phyloP scores from a whole-genome alignment of 23 red algal species.

The Agarophyton chilense region DNA sequence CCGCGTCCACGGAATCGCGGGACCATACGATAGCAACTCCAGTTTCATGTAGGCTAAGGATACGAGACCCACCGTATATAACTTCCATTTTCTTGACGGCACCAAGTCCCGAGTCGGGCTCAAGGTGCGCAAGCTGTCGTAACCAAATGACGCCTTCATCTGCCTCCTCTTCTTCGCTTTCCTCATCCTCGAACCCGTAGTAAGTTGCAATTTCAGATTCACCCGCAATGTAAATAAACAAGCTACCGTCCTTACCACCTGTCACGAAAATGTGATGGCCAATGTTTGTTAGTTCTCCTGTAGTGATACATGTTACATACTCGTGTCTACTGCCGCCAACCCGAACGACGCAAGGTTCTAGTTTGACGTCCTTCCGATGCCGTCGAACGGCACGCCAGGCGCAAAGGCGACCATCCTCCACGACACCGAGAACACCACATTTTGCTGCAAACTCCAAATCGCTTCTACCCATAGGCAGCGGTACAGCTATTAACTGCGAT shows the following conservation, averaged over 20 bases:
- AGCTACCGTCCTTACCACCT: slow-evolving; percentile 50
- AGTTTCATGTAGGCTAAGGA: slow-evolving; percentile 26
- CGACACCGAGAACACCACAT: slow-evolving; percentile 38
- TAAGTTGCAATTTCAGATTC: slow-evolving; percentile 24
- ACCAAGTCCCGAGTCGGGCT: neutral
- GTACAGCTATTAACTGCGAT: slow-evolving; percentile 30
- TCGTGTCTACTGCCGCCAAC: slow-evolving; percentile 20
- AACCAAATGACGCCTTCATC: slow-evolving; percentile 48
- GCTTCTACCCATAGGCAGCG: slow-evolving; percentile 3
- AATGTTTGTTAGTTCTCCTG: slow-evolving; percentile 18
- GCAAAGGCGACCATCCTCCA: slow-evolving; percentile 25
- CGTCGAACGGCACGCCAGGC: slow-evolving; percentile 33
- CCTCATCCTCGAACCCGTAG: neutral
- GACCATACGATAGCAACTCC: slow-evolving; percentile 48
- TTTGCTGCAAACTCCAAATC: neutral
- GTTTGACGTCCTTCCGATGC: slow-evolving; percentile 9
- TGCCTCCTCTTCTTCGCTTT: slow-evolving; percentile 34
- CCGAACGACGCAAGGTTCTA: slow-evolving; percentile 37
- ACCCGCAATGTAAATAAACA: slow-evolving; percentile 47
- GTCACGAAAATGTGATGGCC: slow-evolving; percentile 41
- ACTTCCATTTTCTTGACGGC: slow-evolving; percentile 45
- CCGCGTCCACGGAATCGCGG: slow-evolving; percentile 16
- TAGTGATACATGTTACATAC: slow-evolving; percentile 18
- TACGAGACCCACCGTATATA: slow-evolving; percentile 20
- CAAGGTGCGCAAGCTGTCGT: slow-evolving; percentile 40